Evolutionary conservation across 2,329 filamentous ascomycete genomes (phyloP).

Genomic region (Apiospora rasikravindrae): DNA sequence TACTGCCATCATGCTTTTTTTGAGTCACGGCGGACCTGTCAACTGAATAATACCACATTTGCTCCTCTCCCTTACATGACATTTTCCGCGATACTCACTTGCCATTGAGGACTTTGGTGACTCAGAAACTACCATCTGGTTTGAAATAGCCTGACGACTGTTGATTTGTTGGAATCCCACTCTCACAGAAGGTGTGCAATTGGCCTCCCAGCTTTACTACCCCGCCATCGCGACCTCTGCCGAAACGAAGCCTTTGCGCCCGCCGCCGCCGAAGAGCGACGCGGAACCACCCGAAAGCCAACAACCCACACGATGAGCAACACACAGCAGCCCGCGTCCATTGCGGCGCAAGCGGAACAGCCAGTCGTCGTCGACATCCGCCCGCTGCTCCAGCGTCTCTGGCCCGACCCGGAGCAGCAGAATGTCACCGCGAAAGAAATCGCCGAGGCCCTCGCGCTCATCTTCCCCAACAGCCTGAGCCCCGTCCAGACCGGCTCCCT

Average conservation of each 20-base stretch:
- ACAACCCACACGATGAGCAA: not conserved
- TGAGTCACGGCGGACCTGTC: not conserved
- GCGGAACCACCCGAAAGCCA: not conserved
- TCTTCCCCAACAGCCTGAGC: slow-evolving; percentile 90
- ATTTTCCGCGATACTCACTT: not conserved
- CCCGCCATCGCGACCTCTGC: not conserved
- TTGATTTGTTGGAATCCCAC: not conserved
- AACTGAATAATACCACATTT: not conserved
- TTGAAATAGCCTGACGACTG: too few species aligned
- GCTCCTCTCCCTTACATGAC: not conserved
- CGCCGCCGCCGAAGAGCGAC: not conserved
- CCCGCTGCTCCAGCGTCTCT: slow-evolving; percentile 74
- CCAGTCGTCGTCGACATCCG: slow-evolving; percentile 62
- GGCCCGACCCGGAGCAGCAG: slow-evolving; percentile 57
- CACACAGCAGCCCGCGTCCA: slow-evolving; percentile 25
- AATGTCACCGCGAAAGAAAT: slow-evolving; percentile 79
- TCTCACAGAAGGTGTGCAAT: not conserved
- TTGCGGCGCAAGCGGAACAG: slow-evolving; percentile 29
- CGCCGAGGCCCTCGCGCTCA: slow-evolving; percentile 85
- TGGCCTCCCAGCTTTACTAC: not conserved
- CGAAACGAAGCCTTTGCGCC: not conserved
- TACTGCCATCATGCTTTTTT: not conserved
- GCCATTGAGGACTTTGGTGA: not conserved
- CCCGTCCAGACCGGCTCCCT: slow-evolving; percentile 86
- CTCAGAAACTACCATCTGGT: not conserved